phyloP scores from a whole-genome alignment of 2,329 filamentous ascomycete genomes.

The Calonectria honghensis region DNA sequence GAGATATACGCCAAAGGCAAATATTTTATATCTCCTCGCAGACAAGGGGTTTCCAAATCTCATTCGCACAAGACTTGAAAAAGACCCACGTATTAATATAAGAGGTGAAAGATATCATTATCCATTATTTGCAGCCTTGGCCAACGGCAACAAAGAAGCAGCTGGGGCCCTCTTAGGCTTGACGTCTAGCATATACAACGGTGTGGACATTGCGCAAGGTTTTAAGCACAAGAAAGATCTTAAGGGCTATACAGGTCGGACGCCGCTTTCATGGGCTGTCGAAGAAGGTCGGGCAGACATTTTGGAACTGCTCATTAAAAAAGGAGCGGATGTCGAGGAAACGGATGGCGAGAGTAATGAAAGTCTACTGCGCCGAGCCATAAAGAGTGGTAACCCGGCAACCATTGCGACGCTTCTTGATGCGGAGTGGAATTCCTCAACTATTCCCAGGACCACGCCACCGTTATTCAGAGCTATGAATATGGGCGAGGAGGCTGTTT shows the following conservation, averaged over 20 bases:
- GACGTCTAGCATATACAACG: conserved; percentile 35
- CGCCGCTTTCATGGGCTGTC: conserved; percentile 53
- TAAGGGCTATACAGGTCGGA: neutral
- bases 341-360: neutral
- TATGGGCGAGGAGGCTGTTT: neutral
- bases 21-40: conserved; percentile 61
- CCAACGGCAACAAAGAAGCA: conserved; percentile 55
- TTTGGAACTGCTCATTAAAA: conserved; percentile 10
- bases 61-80: conserved; percentile 54
- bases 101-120: conserved; percentile 55
- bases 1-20: conserved; percentile 52
- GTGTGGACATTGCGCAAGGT: conserved; percentile 35
- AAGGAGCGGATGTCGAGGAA: neutral
- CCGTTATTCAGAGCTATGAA: too few relatives aligned
- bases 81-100: conserved; percentile 39
- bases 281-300: conserved; percentile 33
- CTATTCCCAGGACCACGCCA: too few relatives aligned
- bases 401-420: neutral
- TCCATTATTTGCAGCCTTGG: conserved; percentile 61
- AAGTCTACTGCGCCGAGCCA: neutral
- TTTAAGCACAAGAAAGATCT: conserved; percentile 21
- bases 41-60: conserved; percentile 53
- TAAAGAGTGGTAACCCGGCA: neutral
- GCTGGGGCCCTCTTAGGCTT: conserved; percentile 48
- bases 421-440: neutral